These are phyloP conservation scores for Suillus weaverae DNA, from an alignment of 768 basidiomycete genomes.

Conservation along the genomic window DNA sequence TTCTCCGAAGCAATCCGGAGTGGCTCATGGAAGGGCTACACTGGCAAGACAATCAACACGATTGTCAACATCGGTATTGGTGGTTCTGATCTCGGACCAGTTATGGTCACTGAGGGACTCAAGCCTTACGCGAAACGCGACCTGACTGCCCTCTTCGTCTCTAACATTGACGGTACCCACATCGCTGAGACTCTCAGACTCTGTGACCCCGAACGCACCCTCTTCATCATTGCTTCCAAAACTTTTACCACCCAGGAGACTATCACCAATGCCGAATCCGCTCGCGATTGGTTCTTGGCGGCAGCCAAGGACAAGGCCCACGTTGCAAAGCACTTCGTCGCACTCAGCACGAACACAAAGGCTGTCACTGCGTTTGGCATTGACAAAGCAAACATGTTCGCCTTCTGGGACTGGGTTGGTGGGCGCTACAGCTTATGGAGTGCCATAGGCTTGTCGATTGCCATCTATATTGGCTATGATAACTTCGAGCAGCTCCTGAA, in stretches of 20 bases:
- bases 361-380: slow-evolving; percentile 95
- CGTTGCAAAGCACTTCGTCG: slow-evolving; percentile 98
- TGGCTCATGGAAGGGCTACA: slow-evolving; percentile 96
- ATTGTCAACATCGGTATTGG: slow-evolving; percentile 99
- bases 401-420: slow-evolving; percentile 99
- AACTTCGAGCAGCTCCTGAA: slow-evolving; percentile 88
- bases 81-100: slow-evolving; percentile 95
- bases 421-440: slow-evolving; percentile 98
- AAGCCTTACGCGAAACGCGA: slow-evolving; percentile 91
- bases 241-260: slow-evolving; percentile 99
- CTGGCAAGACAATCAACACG: slow-evolving; percentile 89
- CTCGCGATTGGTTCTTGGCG: slow-evolving; percentile 90
- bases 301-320: slow-evolving; percentile 83
- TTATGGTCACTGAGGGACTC: slow-evolving; percentile 98
- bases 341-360: slow-evolving; percentile 93
- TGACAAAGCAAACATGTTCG: slow-evolving; percentile 92
- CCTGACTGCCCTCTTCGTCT: slow-evolving; percentile 85
- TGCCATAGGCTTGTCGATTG: slow-evolving; percentile 95
- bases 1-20: slow-evolving; percentile 84
- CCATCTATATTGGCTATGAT: slow-evolving; percentile 88
- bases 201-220: slow-evolving; percentile 87
- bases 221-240: slow-evolving; percentile 99
- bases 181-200: slow-evolving; percentile 81
- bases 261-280: slow-evolving; percentile 96
- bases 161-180: slow-evolving; percentile 98